phyloP scores from a whole-genome alignment of 2,329 filamentous ascomycete genomes.

The Claviceps africana region DNA sequence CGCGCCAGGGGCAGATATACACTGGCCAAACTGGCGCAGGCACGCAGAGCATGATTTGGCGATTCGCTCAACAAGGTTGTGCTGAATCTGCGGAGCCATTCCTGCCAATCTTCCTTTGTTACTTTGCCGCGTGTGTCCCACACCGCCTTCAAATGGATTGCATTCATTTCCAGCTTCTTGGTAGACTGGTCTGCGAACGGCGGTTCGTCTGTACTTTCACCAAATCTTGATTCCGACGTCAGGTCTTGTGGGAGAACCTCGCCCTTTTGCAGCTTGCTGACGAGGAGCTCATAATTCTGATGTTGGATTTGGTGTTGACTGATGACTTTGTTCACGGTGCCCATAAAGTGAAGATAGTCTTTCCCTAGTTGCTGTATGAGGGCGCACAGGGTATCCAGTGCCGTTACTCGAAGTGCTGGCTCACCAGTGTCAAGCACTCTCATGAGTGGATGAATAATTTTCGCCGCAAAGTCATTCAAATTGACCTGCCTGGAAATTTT shows the following conservation, averaged over 20 bases:
- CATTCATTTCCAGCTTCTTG: slow-evolving; percentile 94
- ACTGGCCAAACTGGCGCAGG: slow-evolving; percentile 81
- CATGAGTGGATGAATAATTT: slow-evolving; percentile 88
- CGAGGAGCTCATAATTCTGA: slow-evolving; percentile 80
- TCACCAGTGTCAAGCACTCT: slow-evolving; percentile 67
- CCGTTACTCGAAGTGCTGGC: slow-evolving; percentile 58
- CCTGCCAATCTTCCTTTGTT: slow-evolving; percentile 96
- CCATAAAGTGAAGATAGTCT: slow-evolving; percentile 88
- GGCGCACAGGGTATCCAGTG: slow-evolving; percentile 86
- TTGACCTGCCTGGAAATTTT: slow-evolving; percentile 94
- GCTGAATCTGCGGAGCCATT: slow-evolving; percentile 95
- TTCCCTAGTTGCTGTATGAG: slow-evolving; percentile 91
- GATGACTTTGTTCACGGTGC: slow-evolving; percentile 80
- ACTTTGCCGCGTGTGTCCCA: slow-evolving; percentile 97
- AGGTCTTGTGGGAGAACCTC: slow-evolving; percentile 92
- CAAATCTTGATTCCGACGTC: slow-evolving; percentile 70
- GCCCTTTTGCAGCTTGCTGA: slow-evolving; percentile 85
- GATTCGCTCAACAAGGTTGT: slow-evolving; percentile 91
- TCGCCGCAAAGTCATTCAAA: slow-evolving; percentile 88
- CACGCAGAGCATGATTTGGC: slow-evolving; percentile 84
- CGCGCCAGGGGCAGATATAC: slow-evolving; percentile 84
- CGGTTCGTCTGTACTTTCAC: slow-evolving; percentile 64
- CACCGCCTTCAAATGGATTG: slow-evolving; percentile 88
- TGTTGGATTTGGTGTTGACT: slow-evolving; percentile 70
- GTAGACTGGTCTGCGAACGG: slow-evolving; percentile 71